phyloP scores from a whole-genome alignment of 164 flowering plant species.

The Euptelea pleiosperma region DNA sequence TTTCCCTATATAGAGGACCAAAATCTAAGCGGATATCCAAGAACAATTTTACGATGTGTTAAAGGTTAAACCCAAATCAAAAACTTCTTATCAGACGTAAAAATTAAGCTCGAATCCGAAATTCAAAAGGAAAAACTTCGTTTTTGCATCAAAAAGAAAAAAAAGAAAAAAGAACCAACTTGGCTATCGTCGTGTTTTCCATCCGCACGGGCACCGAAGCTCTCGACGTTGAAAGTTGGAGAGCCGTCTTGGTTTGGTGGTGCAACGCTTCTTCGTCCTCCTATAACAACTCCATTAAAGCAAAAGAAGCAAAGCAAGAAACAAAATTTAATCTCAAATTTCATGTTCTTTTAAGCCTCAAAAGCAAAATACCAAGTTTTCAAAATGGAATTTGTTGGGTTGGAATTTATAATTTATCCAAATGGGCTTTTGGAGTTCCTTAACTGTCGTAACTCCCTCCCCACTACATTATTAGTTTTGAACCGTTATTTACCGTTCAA shows the following conservation, averaged over 20 bases:
- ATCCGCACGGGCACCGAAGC: conserved; percentile 45
- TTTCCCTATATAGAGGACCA: too few relatives aligned
- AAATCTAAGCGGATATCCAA: too few relatives aligned
- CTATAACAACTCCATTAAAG: conserved; percentile 3
- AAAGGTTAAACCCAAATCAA: too few relatives aligned
- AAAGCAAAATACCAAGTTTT: too few relatives aligned
- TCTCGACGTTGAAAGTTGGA: conserved; percentile 30
- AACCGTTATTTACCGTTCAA: too few relatives aligned
- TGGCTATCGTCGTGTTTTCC: conserved; percentile 41
- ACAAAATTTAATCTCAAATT: not conserved
- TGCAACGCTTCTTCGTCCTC: too few relatives aligned
- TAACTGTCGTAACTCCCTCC: conserved; percentile 13
- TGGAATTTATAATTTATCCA: conserved; percentile 2
- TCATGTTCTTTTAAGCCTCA: not conserved
- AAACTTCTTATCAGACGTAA: too few relatives aligned
- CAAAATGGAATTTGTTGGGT: too few relatives aligned
- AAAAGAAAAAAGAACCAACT: conserved; percentile 16
- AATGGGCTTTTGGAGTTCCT: not conserved
- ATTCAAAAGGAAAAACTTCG: too few relatives aligned
- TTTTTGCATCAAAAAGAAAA: not conserved
- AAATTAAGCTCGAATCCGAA: too few relatives aligned
- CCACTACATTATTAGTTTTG: conserved; percentile 2
- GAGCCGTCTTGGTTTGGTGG: too few relatives aligned
- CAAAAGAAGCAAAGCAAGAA: conserved; percentile 7
- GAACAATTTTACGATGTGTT: too few relatives aligned